Conservation (phyloP, 495 filamentous ascomycete genomes). For the Tetracladium marchalianum region DNA sequence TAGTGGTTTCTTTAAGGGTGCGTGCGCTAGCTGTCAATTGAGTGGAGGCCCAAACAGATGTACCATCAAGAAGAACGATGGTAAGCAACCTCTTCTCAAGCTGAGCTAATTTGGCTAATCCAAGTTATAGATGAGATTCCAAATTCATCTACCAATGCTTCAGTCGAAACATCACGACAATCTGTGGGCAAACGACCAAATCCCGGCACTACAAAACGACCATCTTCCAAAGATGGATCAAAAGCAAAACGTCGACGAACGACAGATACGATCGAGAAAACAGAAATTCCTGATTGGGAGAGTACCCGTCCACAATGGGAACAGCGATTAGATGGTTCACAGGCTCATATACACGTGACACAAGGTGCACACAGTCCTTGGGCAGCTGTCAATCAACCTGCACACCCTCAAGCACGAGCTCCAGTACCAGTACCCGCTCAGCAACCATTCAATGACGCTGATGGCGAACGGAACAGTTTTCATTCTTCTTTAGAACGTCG, state of each 20-base stretch:
- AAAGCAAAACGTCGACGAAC: constrained; percentile 12
- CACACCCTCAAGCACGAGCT: not conserved
- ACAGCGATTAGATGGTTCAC: constrained; percentile 8
- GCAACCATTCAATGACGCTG: constrained; percentile 1
- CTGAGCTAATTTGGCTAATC: no score
- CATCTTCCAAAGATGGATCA: constrained; percentile 1
- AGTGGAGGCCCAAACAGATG: constrained; percentile 19
- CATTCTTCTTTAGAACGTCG: not conserved
- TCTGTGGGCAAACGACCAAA: not conserved
- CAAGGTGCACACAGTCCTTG: constrained; percentile 11
- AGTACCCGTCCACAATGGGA: constrained; percentile 14
- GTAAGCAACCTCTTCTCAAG: constrained; percentile 1
- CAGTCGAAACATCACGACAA: no score
- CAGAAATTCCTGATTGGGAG: constrained; percentile 13
- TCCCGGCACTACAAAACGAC: not conserved
- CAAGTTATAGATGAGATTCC: no score
- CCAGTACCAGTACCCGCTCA: not conserved
- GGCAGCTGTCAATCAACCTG: constrained; percentile 13
- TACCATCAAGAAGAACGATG: constrained; percentile 19
- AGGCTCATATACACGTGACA: constrained; percentile 11
- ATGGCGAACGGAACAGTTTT: not conserved
- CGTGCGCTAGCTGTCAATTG: constrained; percentile 18
- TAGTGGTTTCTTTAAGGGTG: constrained; percentile 16
- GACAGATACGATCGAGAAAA: no score
- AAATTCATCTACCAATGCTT: no score